Evolutionary conservation across 164 flowering plant species (phyloP).

Genomic region (Litsea cubeba): DNA sequence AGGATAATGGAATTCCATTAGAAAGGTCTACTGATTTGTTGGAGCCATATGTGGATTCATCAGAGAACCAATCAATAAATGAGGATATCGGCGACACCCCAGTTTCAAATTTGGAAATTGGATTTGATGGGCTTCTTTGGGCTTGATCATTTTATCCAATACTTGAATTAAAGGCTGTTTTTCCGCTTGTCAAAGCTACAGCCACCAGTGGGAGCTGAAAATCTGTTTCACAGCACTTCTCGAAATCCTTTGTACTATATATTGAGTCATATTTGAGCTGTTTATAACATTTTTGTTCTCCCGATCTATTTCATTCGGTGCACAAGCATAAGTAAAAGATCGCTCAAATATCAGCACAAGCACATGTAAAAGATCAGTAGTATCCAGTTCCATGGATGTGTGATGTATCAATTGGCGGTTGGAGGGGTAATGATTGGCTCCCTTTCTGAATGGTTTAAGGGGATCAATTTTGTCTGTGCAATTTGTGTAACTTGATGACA

Average conservation of each 20-base stretch:
- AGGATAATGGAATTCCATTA: constrained; percentile 80
- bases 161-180: not conserved
- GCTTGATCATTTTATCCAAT: constrained; percentile 31
- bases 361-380: too few species aligned
- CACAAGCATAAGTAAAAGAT: not conserved
- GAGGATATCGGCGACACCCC: constrained; percentile 60
- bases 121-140: constrained; percentile 84
- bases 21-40: constrained; percentile 75
- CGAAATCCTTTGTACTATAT: not conserved
- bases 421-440: too few species aligned
- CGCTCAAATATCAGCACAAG: too few species aligned
- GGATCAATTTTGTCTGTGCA: too few species aligned
- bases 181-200: not conserved
- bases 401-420: too few species aligned
- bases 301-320: not conserved
- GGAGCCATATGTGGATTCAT: constrained; percentile 54
- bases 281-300: not conserved
- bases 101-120: constrained; percentile 65
- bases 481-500: too few species aligned
- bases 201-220: too few species aligned
- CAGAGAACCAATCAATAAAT: constrained; percentile 31
- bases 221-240: not conserved
- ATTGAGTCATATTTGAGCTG: not conserved
- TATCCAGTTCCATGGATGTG: too few species aligned
- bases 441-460: too few species aligned